Conservation (phyloP, 129 eudicot genomes). For the Chrysanthemum makinoi region DNA sequence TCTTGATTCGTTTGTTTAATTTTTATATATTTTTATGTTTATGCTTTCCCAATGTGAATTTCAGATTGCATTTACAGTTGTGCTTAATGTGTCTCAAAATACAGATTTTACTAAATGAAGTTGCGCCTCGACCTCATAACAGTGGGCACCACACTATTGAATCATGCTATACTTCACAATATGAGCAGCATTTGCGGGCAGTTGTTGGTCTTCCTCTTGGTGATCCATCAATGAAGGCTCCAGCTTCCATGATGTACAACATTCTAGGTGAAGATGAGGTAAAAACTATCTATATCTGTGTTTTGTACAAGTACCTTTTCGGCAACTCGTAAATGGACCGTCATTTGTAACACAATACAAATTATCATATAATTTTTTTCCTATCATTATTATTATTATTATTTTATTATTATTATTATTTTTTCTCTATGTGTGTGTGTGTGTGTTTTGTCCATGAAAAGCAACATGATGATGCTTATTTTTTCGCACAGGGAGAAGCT, state of each 20-base stretch:
- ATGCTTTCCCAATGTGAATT: background rate
- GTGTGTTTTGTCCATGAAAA: background rate
- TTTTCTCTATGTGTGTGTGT: no score
- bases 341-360: background rate
- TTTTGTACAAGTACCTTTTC: background rate
- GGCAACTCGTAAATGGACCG: no score
- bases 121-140: slow-evolving; percentile 98
- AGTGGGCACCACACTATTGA: slow-evolving; percentile 97
- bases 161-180: slow-evolving; percentile 88
- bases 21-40: background rate
- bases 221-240: slow-evolving; percentile 93
- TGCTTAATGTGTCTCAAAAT: slow-evolving; percentile 5
- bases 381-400: no score
- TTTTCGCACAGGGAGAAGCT: slow-evolving; percentile 64
- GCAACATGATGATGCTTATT: slow-evolving; percentile 7
- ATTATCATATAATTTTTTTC: background rate
- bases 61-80: background rate
- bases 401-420: no score
- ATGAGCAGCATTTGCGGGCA: slow-evolving; percentile 94
- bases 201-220: slow-evolving; percentile 97
- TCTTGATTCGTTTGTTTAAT: background rate
- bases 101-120: slow-evolving; percentile 92
- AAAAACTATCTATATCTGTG: background rate
- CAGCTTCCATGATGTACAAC: slow-evolving; percentile 94
- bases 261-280: slow-evolving; percentile 98